Percentiles rank a stretch among this genome's conserved stretches.
Conservation (phyloP, 139 green algal species). For the Pedinophyceae sp. region DNA sequence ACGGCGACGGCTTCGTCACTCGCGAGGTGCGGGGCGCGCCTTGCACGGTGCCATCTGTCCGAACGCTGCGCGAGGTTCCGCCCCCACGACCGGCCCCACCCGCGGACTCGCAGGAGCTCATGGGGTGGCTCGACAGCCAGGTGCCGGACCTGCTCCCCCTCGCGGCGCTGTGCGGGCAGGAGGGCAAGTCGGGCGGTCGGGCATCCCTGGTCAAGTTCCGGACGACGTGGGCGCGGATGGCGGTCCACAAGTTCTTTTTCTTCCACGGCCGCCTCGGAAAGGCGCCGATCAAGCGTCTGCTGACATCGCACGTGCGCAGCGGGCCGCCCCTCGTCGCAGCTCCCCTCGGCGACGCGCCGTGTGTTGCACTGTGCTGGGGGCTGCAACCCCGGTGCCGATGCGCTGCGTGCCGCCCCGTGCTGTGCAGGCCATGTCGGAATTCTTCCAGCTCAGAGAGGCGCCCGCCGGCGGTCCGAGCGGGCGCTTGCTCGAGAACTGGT, state of each 20-base stretch:
- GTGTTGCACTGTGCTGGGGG: too few species aligned
- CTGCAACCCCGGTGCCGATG: too few species aligned
- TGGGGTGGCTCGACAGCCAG: neutral
- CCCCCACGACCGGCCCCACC: too few species aligned
- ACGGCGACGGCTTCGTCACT: neutral
- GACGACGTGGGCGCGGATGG: neutral
- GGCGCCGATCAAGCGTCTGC: neutral
- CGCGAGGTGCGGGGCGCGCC: neutral
- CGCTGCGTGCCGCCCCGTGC: too few species aligned
- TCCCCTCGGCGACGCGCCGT: too few species aligned
- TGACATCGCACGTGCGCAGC: neutral
- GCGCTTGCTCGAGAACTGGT: neutral
- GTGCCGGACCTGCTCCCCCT: neutral
- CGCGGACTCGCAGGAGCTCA: too few species aligned
- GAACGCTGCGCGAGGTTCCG: neutral
- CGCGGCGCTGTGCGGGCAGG: neutral
- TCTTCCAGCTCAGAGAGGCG: neutral
- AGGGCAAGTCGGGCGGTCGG: too few species aligned
- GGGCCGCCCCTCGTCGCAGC: too few species aligned
- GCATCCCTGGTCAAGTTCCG: neutral
- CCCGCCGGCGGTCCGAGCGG: neutral
- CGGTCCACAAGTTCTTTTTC: neutral
- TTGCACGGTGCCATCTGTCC: neutral
- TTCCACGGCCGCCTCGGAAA: neutral
- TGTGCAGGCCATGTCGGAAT: neutral